Base-by-base conservation (phyloP, 306 rosid genomes). In the Castanea crenata region DNA sequence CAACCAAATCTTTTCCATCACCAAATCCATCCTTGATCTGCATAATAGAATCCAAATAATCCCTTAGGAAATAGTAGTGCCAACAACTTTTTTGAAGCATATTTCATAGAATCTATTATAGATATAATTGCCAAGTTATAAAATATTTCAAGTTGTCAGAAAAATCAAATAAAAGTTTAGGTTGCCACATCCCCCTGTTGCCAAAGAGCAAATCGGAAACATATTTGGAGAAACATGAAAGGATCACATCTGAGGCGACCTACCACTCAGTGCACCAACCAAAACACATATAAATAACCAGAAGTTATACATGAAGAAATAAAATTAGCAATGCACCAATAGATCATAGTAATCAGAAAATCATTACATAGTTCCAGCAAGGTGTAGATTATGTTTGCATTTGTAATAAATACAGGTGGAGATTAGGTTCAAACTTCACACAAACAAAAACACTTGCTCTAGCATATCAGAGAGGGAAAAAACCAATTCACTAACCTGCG, bases 11-110 rank as follows among this genome's bases (percentile, higher is more conserved):
- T 85, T 94, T 94, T 70, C 97, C 99, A 16, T 89, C 93, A 2
- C 65, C 87, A 69, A 94, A 94, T 27, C 98, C 97, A 81, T 91
- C 95, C 93, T 92, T 94, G 90, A 94, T 94, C 99, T 91, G 92
- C 87, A 83, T 52, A 15, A 73, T 7, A 34, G 14, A 64, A 56
- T 34, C 41, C 49, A 61, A 62, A 61, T 61, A 29, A 59, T 11
- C 65, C 31, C 10, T 21, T n/a, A 20, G 65, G 32, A 59, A 11
- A 15, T 15, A n/a, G 14, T 15, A 20, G 25, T 5, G 10, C 14
- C 5, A 25, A 62, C 35, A 62, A 58, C 64, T 20, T 27, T 27
- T 27, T 27, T 58, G 64, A 58, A 58, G 7, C 65, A 58, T 9
- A 58, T 6, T 62, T 62, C 35, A 62, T 34, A 7, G 3, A 62